Base-by-base conservation (phyloP, 2,329 filamentous ascomycete genomes). In the Rutstroemia sp. region DNA sequence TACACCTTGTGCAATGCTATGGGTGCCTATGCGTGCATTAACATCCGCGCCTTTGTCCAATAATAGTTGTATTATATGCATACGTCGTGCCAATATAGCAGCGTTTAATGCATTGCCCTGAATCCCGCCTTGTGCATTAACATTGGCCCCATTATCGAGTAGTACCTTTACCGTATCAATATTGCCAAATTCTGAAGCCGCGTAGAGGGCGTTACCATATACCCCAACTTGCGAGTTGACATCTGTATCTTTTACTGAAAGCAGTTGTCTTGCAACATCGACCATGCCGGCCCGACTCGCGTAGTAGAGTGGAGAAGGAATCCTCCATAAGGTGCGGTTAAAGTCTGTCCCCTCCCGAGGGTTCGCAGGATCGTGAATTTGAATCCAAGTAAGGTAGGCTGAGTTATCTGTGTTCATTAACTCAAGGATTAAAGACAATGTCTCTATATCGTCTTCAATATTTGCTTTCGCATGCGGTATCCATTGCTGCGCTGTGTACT, bases 401-500 rank as follows among this genome's bases (percentile, higher is more conserved):
- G 8, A 6, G 46, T 10, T 27, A n/a, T 19, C n/a, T n/a, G 21
- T n/a, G 21, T 25, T 4, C 23, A 27, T n/a, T 23, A 25, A n/a
- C 2, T 39, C 48, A 17, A 39, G 17, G 8, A 14, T n/a, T 37
- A 9, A 17, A 8, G 6, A 8, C 25, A 48, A 17, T 4, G 58
- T 57, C 27, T 30, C 27, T 30, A 30, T 9, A 30, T 30, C 27
- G 8, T 7, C 27, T 30, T 30, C 27, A 1, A 7, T 30, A 30
- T 30, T 30, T 30, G 27, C 27, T 30, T 30, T 30, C 9, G 9
- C 6, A 54, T 66, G 51, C 1, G 12, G 23, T 14, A 54, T 19
- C 21, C 54, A 57, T 38, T 57, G 41, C 42, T 41, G 10, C 17
- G 54, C 62, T 8, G 48, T 47, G 48, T 57, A 57, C 16, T 25